Conservation (phyloP, 2,329 filamentous ascomycete genomes). For the Xylaria sp. region DNA sequence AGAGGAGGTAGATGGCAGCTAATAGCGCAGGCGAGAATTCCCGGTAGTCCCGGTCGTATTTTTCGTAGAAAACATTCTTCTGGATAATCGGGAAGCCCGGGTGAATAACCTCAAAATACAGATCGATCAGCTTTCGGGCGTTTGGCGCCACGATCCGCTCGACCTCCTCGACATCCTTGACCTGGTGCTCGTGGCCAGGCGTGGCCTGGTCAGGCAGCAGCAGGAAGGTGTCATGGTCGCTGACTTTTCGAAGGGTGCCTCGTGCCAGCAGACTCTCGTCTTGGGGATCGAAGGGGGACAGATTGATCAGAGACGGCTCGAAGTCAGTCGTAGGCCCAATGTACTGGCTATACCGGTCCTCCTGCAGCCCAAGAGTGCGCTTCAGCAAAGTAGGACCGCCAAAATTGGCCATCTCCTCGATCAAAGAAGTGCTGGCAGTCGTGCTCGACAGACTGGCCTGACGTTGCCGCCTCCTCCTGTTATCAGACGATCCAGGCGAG, state of each 20-base stretch:
- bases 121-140: constrained; percentile 74
- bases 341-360: constrained; percentile 79
- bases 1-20: constrained; percentile 81
- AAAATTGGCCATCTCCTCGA: constrained; percentile 73
- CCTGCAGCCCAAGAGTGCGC: constrained; percentile 73
- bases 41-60: constrained; percentile 71
- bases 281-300: constrained; percentile 78
- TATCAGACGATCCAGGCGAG: constrained; percentile 59
- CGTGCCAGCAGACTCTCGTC: constrained; percentile 76
- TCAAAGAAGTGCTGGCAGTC: constrained; percentile 62
- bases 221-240: constrained; percentile 77
- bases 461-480: constrained; percentile 55
- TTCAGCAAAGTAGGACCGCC: constrained; percentile 68
- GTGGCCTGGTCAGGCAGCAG: constrained; percentile 76
- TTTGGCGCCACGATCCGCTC: constrained; percentile 76
- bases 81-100: constrained; percentile 82
- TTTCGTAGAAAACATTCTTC: constrained; percentile 77
- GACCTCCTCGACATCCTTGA: constrained; percentile 70
- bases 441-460: constrained; percentile 64
- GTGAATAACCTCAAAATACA: constrained; percentile 82
- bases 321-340: constrained; percentile 83
- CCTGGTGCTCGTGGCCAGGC: constrained; percentile 70
- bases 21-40: constrained; percentile 77
- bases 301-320: constrained; percentile 79
- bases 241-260: constrained; percentile 73